A percentile compares a stretch with the other conserved stretches of the same genome.
Conservation (phyloP, 805 yeast species). For the Blastobotrys attinorum region DNA sequence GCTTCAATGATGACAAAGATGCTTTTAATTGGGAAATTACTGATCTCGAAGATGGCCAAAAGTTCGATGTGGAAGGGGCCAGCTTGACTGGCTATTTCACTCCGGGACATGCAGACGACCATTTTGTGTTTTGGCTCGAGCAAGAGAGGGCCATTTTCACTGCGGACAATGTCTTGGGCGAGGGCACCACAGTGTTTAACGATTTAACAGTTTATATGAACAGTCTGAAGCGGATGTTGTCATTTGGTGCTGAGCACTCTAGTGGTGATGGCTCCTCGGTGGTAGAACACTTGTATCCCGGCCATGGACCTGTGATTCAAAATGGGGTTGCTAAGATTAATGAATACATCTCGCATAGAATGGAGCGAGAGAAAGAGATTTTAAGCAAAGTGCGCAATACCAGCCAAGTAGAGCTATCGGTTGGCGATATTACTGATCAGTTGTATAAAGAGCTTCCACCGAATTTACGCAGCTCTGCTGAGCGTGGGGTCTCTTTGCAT, state of each 20-base stretch:
- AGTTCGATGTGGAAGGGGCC: conserved; percentile 19
- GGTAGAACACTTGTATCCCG: conserved; percentile 27
- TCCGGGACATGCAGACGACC: conserved; percentile 34
- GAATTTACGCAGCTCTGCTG: conserved; percentile 25
- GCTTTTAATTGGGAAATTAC: not conserved
- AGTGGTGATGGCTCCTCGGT: no score
- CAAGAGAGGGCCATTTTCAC: conserved; percentile 29
- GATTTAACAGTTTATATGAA: conserved; percentile 25
- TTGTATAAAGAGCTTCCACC: conserved; percentile 24
- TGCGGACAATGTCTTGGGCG: conserved; percentile 34
- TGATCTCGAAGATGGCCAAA: conserved; percentile 21
- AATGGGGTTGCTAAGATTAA: conserved; percentile 25
- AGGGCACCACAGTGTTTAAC: conserved; percentile 30
- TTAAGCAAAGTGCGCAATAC: conserved; percentile 13
- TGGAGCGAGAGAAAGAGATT: conserved; percentile 28
- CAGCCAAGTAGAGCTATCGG: conserved; percentile 9
- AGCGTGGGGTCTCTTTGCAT: conserved; percentile 25
- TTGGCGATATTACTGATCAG: conserved; percentile 18
- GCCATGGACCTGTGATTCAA: conserved; percentile 29
- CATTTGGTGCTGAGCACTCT: not conserved
- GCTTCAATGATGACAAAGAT: not conserved
- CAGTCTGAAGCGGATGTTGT: conserved; percentile 22
- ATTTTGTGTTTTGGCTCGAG: conserved; percentile 27
- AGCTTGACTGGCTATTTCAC: conserved; percentile 25
- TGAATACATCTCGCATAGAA: conserved; percentile 29